Percentiles rank a stretch among this genome's conserved stretches.
phyloP scores from a whole-genome alignment of 83 land plant genomes.

The Thuja plicata region DNA sequence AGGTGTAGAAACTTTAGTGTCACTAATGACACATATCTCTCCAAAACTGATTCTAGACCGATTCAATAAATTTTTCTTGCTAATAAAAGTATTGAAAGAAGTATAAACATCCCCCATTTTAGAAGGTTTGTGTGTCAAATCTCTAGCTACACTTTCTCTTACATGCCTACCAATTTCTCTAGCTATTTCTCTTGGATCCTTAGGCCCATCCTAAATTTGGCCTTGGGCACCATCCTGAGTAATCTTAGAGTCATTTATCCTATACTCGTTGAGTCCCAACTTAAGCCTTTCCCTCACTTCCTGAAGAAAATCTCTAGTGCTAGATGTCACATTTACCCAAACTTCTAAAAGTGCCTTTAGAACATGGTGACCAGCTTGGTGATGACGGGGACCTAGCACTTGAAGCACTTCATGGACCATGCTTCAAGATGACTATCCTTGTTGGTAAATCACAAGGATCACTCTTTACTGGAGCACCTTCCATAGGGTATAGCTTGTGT shows the following conservation, averaged over 20 bases:
- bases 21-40: constrained; percentile 14
- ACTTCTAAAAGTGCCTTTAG: constrained; percentile 12
- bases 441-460: constrained; percentile 29
- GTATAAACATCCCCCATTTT: constrained; percentile 25
- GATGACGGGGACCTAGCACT: constrained; percentile 18
- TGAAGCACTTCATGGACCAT: constrained; percentile 32
- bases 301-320: constrained; percentile 9
- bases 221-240: constrained; percentile 1
- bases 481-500: not conserved
- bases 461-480: constrained; percentile 9
- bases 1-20: constrained; percentile 6
- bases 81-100: constrained; percentile 6
- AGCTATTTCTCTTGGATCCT: constrained; percentile 55
- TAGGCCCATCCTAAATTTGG: constrained; percentile 12
- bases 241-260: constrained; percentile 9
- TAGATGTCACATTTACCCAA: constrained; percentile 16
- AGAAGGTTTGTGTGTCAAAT: constrained; percentile 10
- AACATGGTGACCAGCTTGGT: constrained; percentile 17
- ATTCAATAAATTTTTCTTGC: constrained; percentile 28
- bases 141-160: constrained; percentile 22
- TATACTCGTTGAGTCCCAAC: constrained; percentile 12
- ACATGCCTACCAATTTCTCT: constrained; percentile 47
- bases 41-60: constrained; percentile 25
- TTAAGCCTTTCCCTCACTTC: constrained; percentile 20
- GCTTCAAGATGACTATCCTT: constrained; percentile 67